phyloP scores from a whole-genome alignment of 306 rosid species.

The Sesbania bispinosa region DNA sequence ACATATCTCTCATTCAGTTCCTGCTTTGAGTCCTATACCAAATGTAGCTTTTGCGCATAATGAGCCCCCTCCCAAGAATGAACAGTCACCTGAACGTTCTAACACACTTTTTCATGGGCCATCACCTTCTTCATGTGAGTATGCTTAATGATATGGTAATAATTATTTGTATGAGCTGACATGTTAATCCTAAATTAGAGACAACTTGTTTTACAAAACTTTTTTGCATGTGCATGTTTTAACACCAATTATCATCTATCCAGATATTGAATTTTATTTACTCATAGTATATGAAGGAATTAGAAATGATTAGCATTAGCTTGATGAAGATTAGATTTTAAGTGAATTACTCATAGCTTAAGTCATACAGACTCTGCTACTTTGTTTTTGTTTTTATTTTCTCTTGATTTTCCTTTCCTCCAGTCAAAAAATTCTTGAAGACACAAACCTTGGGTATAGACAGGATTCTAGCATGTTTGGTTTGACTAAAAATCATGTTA shows the following conservation, averaged over 20 bases:
- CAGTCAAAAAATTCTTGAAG: background rate
- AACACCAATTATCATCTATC: background rate
- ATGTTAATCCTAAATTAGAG: background rate
- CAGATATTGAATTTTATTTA: background rate
- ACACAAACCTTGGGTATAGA: background rate
- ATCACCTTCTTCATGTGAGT: slow-evolving; percentile 59
- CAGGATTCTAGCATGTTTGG: too few relatives aligned
- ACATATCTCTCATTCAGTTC: slow-evolving; percentile 37
- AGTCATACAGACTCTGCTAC: background rate
- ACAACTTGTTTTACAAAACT: background rate
- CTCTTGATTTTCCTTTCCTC: background rate
- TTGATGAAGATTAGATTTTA: background rate
- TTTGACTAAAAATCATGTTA: background rate
- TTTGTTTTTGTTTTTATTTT: background rate
- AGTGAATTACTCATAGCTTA: background rate
- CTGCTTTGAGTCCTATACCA: slow-evolving; percentile 68
- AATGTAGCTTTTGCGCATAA: slow-evolving; percentile 53
- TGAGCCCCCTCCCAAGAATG: slow-evolving; percentile 55
- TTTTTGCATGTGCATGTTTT: background rate
- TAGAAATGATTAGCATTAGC: slow-evolving; percentile 9
- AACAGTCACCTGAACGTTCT: slow-evolving; percentile 35
- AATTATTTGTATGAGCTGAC: slow-evolving; percentile 6
- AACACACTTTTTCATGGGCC: slow-evolving; percentile 32
- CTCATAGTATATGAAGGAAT: background rate
- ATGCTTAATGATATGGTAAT: background rate